Percentiles rank a stretch among this genome's conserved stretches.
phyloP scores from a whole-genome alignment of 306 rosid genomes.

The Ormosia emarginata region DNA sequence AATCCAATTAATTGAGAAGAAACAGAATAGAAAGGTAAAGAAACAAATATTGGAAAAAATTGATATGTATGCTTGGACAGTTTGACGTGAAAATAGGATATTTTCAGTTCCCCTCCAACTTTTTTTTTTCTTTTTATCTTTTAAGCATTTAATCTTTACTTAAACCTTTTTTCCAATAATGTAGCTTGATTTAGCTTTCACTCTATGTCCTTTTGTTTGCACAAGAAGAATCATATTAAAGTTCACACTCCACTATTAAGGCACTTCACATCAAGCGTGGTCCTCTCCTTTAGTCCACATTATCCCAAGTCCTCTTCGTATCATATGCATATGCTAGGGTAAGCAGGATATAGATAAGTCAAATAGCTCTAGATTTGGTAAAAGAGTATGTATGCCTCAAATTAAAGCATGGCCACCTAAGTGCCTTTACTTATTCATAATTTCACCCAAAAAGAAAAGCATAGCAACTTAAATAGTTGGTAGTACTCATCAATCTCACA shows the following conservation, averaged over 20 bases:
- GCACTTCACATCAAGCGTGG: conserved; percentile 6
- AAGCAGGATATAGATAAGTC: conserved; percentile 11
- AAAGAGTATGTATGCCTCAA: not conserved
- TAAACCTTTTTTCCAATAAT: not conserved
- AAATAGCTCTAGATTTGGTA: conserved; percentile 21
- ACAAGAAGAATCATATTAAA: conserved; percentile 3
- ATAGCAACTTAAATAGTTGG: not conserved
- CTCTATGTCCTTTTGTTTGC: not conserved
- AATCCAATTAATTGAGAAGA: not conserved
- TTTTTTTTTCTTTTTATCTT: not conserved
- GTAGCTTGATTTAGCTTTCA: not conserved
- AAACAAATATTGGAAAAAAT: not conserved
- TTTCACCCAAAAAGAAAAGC: not conserved
- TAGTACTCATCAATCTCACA: conserved; percentile 12
- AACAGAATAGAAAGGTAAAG: not conserved
- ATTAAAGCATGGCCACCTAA: not conserved
- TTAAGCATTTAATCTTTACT: not conserved
- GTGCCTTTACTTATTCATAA: not conserved
- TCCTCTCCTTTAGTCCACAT: not conserved
- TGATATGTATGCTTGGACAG: not conserved
- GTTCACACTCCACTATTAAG: not conserved
- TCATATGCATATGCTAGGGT: not conserved
- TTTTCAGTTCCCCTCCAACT: conserved; percentile 6
- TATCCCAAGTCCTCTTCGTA: not conserved
- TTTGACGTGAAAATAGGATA: conserved; percentile 3